Conservation (phyloP, 1,139 yeast genomes). For the Yamadazyma taylorii region DNA sequence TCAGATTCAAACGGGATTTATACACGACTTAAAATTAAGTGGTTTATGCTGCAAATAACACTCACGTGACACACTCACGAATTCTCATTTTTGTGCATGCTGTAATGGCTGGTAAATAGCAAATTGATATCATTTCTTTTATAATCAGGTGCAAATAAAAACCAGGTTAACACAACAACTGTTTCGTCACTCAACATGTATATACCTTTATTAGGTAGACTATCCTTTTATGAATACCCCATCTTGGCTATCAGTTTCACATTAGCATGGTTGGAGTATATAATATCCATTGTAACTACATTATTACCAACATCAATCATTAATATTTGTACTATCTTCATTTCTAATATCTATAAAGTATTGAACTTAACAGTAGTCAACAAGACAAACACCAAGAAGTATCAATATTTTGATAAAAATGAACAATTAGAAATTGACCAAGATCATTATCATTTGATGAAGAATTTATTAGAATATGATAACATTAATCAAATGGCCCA, state of each 20-base stretch:
- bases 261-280: conserved; percentile 43
- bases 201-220: conserved; percentile 40
- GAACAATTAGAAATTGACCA: conserved; percentile 15
- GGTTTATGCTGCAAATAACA: too few relatives aligned
- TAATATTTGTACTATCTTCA: conserved; percentile 27
- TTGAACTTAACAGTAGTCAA: conserved; percentile 23
- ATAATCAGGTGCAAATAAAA: too few relatives aligned
- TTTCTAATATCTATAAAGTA: conserved; percentile 28
- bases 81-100: too few relatives aligned
- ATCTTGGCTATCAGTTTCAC: conserved; percentile 33
- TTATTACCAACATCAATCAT: conserved; percentile 36
- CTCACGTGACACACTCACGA: too few relatives aligned
- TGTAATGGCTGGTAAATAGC: too few relatives aligned
- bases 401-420: conserved; percentile 11
- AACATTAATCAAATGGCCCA: conserved; percentile 36
- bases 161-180: neutral
- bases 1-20: too few relatives aligned
- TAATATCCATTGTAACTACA: conserved; percentile 33
- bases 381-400: conserved; percentile 7
- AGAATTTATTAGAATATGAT: conserved; percentile 25
- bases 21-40: too few relatives aligned
- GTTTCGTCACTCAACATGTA: conserved; percentile 22
- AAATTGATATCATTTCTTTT: too few relatives aligned
- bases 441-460: conserved; percentile 9
- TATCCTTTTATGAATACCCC: conserved; percentile 37